Evolutionary conservation across 352 stramenopile genomes (phyloP).

Genomic region (Phytophthora pluvialis): DNA sequence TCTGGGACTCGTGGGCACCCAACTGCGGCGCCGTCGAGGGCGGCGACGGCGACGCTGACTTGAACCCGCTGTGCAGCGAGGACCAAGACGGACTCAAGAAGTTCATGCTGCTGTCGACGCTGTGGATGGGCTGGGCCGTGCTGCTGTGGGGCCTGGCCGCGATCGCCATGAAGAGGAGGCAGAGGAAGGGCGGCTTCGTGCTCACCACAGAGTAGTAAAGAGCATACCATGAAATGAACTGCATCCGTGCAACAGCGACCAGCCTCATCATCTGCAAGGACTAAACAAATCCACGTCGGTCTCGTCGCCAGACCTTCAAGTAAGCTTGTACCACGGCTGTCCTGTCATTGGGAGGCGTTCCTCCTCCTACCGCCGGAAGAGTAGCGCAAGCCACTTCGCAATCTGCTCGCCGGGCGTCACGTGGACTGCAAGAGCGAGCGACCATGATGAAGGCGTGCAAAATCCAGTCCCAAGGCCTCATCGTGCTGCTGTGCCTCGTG

Average conservation of each 20-base stretch:
- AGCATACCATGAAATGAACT: not conserved
- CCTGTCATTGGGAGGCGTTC: not conserved
- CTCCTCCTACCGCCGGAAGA: constrained; percentile 6
- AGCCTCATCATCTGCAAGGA: constrained; percentile 18
- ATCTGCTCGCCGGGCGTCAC: constrained; percentile 12
- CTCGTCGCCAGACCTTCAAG: constrained; percentile 16
- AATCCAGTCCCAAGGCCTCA: constrained; percentile 44
- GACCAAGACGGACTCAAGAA: constrained; percentile 49
- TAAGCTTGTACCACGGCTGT: constrained; percentile 13
- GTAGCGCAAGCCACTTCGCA: constrained; percentile 11
- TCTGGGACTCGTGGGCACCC: constrained; percentile 87
- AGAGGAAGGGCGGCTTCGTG: constrained; percentile 23
- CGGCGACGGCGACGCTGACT: constrained; percentile 30
- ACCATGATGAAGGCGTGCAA: constrained; percentile 21
- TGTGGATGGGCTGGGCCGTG: constrained; percentile 61
- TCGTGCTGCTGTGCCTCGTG: constrained; percentile 85
- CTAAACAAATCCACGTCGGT: constrained; percentile 19
- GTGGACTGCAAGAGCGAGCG: not conserved
- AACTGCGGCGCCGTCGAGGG: constrained; percentile 59
- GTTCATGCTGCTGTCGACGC: constrained; percentile 54
- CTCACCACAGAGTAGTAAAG: constrained; percentile 18
- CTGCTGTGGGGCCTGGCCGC: constrained; percentile 47
- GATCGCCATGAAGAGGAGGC: constrained; percentile 26
- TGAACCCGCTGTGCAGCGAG: constrained; percentile 52
- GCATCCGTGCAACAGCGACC: not conserved